Conservation (phyloP, 495 filamentous ascomycete genomes). For the Penicillium fimorum region DNA sequence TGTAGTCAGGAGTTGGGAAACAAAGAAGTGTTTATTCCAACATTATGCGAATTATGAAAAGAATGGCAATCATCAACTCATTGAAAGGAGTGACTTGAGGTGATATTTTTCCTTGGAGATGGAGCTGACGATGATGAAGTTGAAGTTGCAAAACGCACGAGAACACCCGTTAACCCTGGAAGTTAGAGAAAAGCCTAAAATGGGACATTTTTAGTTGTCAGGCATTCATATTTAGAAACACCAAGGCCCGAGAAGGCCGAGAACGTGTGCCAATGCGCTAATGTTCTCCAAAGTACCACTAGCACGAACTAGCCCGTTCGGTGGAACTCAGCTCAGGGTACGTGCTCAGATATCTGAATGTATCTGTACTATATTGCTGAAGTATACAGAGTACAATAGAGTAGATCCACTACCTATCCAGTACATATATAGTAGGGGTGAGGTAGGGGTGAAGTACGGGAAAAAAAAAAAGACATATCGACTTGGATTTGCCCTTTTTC, state of each 20-base stretch:
- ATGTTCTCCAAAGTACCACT: neutral
- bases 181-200: neutral
- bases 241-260: constrained; percentile 13
- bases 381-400: neutral
- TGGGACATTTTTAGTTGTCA: neutral
- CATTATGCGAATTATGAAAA: neutral
- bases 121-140: neutral
- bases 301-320: constrained; percentile 31
- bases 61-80: neutral
- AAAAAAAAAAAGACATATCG: neutral
- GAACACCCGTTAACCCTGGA: neutral
- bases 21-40: constrained; percentile 5
- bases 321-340: constrained; percentile 16
- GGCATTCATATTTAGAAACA: neutral
- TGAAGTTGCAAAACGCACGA: neutral
- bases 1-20: neutral
- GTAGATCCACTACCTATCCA: neutral
- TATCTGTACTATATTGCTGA: too few species aligned
- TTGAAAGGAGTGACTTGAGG: neutral
- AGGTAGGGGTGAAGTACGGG: too few species aligned
- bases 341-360: too few species aligned
- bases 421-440: too few species aligned
- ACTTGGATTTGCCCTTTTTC: neutral
- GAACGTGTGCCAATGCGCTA: constrained; percentile 11
- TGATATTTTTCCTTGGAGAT: neutral